phyloP scores from a whole-genome alignment of 2,329 filamentous ascomycete genomes.

The Aspergillus glaucus region DNA sequence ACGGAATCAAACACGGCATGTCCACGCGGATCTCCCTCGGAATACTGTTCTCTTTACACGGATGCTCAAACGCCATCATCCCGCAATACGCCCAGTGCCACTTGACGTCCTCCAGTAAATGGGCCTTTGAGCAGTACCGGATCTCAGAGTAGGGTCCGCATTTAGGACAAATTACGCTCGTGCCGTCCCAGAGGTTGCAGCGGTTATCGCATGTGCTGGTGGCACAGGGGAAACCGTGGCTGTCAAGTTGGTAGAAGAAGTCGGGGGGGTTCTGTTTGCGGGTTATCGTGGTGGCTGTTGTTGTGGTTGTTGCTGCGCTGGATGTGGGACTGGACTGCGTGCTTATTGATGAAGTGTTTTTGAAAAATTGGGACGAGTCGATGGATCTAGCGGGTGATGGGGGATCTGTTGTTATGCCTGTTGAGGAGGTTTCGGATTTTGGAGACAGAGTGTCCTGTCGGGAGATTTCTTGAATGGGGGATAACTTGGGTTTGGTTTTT shows the following conservation, averaged over 20 bases:
- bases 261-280: conserved; percentile 9
- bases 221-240: conserved; percentile 42
- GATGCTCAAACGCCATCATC: conserved; percentile 13
- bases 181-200: conserved; percentile 26
- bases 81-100: conserved; percentile 30
- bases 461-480: neutral
- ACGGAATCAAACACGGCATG: conserved; percentile 22
- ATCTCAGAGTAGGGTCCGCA: conserved; percentile 34
- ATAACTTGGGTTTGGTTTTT: too few relatives aligned
- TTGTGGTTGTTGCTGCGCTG: neutral
- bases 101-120: conserved; percentile 29
- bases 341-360: conserved; percentile 3
- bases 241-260: conserved; percentile 40
- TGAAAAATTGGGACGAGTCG: neutral
- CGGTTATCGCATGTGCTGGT: conserved; percentile 19
- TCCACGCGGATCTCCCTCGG: conserved; percentile 9
- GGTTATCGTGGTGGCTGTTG: too few relatives aligned
- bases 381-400: neutral
- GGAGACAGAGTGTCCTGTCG: neutral
- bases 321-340: conserved; percentile 11
- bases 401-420: neutral
- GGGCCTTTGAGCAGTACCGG: conserved; percentile 34
- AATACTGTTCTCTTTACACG: conserved; percentile 15
- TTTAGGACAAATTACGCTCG: conserved; percentile 31
- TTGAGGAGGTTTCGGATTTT: neutral